Base-by-base conservation (phyloP, 768 basidiomycete species). In the Mycena maculata region DNA sequence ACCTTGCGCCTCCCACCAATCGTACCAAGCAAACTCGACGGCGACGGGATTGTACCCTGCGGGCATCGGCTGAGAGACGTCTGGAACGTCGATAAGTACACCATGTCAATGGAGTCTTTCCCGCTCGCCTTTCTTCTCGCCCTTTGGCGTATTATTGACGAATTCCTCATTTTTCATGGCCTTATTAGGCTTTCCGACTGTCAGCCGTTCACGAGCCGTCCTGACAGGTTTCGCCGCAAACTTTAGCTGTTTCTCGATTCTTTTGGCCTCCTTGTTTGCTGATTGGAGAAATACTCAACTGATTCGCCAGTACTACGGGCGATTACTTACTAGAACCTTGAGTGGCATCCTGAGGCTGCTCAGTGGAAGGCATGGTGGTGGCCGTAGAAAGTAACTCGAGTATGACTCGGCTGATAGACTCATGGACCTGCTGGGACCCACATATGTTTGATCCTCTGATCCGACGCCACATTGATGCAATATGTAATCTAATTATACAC, bases 21-120 rank as follows among this genome's bases (percentile, higher is more conserved):
- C 94, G 72, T 98, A 99, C 94, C 97, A 98, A 3, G 95, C 91
- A 0, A 95, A 85, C 75, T 99, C 97, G 63, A 98, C 92, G 30
- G 93, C 92, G 68, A 93, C 90, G 11, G 97, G 97, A 77, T 98
- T 95, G 81, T 98, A 99, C 7, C 92, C 93, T 16, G 86, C 83
- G 0, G 92, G 86, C 92, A 99, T 96, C 2, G 94, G 90, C 67
- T 88, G 84, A 2, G 92, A 86, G 60, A 97, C 82, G 79, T 98
- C 96, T 97, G 65, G 27, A 42, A 13, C 8, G 33, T 36, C 33
- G 33, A 36, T 36, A 36, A 36, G 33, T 7, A 36, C 33, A 36
- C 33, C 33, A 36, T 36, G 33, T 7, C 13, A 13, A 36, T 36
- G 33, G 33, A 16, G 1, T 4, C 47, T 28, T 6, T 23, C 44